phyloP scores from a whole-genome alignment of 208 protist species.

The Tritrichomonas musculus region DNA sequence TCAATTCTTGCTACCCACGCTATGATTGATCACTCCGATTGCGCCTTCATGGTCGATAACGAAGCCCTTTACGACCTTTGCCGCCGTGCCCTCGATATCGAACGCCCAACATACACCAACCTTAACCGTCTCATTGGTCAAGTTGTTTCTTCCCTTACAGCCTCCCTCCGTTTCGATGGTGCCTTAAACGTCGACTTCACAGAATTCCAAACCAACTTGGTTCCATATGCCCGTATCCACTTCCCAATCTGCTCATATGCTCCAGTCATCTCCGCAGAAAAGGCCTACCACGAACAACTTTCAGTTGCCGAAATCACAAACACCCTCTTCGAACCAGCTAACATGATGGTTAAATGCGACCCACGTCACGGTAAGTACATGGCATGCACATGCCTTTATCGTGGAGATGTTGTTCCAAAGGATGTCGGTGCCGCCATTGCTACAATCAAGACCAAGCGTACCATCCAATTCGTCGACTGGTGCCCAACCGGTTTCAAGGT shows the following conservation, averaged over 20 bases:
- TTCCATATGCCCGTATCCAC: slow-evolving; percentile 91
- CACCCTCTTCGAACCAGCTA: too few species aligned
- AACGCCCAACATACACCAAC: slow-evolving; percentile 74
- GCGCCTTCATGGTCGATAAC: slow-evolving; percentile 51
- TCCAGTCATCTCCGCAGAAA: slow-evolving; percentile 75
- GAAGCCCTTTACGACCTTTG: slow-evolving; percentile 43
- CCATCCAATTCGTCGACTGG: too few species aligned
- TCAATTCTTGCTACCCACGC: too few species aligned
- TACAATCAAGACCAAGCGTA: too few species aligned
- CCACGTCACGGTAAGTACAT: too few species aligned
- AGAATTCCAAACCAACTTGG: slow-evolving; percentile 92
- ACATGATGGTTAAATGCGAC: too few species aligned
- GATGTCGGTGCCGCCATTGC: too few species aligned
- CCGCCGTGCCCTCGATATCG: slow-evolving; percentile 36
- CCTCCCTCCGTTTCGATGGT: slow-evolving; percentile 83
- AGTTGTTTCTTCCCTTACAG: slow-evolving; percentile 81
- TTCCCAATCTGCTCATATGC: slow-evolving; percentile 83
- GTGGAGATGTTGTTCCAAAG: too few species aligned
- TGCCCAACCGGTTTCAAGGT: too few species aligned
- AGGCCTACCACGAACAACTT: too few species aligned
- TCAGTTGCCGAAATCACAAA: too few species aligned
- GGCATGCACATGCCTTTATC: too few species aligned
- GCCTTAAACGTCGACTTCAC: slow-evolving; percentile 86
- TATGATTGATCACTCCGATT: slow-evolving; percentile 56
- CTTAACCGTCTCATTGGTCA: slow-evolving; percentile 86